Percentiles rank a stretch among this genome's conserved stretches.
These are phyloP conservation scores for Sergeia podlipaevii DNA, from an alignment of 208 protist species.

Conservation along the genomic window DNA sequence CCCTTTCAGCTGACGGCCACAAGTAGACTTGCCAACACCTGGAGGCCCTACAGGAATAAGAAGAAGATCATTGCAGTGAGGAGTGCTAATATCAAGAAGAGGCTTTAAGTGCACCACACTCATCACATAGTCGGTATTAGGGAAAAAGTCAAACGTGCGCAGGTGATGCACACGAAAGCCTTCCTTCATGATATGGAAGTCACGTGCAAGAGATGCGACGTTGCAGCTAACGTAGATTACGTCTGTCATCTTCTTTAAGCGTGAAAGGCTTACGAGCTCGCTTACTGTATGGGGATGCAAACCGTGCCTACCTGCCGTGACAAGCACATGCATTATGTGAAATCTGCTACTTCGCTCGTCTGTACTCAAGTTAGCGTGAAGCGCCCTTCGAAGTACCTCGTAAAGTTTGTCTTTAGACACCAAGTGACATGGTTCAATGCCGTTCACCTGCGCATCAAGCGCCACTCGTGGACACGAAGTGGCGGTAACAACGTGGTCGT, in stretches of 20 bases:
- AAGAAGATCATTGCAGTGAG: conserved; percentile 6
- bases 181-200: conserved; percentile 30
- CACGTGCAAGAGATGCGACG: conserved; percentile 24
- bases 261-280: conserved; percentile 14
- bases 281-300: conserved; percentile 27
- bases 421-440: conserved; percentile 13
- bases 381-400: neutral
- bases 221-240: conserved; percentile 53
- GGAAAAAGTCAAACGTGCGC: conserved; percentile 49
- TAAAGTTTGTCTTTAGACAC: conserved; percentile 15
- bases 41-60: conserved; percentile 28
- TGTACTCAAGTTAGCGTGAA: neutral
- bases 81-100: neutral
- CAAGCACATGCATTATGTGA: conserved; percentile 18
- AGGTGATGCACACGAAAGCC: conserved; percentile 11
- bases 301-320: conserved; percentile 32
- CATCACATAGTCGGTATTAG: conserved; percentile 44
- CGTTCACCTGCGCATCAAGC: conserved; percentile 21
- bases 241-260: conserved; percentile 10
- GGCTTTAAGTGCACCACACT: conserved; percentile 29
- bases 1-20: conserved; percentile 4
- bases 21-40: conserved; percentile 19
- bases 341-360: neutral
- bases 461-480: conserved; percentile 38
- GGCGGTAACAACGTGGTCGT: conserved; percentile 5